A percentile compares a stretch with the other conserved stretches of the same genome.
Evolutionary conservation across 2,329 filamentous ascomycete genomes (phyloP).

Genomic region (Verticillium longisporum): DNA sequence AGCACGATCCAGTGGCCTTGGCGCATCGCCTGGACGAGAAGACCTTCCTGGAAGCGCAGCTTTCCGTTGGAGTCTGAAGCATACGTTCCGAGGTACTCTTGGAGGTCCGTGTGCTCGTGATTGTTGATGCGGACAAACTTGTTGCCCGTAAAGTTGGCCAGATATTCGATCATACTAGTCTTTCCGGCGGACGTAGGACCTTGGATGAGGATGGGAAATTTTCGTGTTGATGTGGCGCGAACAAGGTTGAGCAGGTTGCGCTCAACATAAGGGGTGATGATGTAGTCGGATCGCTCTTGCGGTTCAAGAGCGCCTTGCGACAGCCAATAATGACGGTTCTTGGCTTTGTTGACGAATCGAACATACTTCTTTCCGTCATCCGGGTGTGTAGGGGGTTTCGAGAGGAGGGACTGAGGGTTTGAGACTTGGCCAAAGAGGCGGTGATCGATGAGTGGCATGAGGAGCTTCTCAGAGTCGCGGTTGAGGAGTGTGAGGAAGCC

Average conservation of each 20-base stretch:
- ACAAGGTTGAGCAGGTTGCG: slow-evolving; percentile 93
- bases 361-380: slow-evolving; percentile 72
- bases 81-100: slow-evolving; percentile 96
- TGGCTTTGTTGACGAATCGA: slow-evolving; percentile 60
- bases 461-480: slow-evolving; percentile 69
- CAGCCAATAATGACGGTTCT: slow-evolving; percentile 79
- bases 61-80: slow-evolving; percentile 79
- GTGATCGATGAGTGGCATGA: slow-evolving; percentile 73
- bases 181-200: slow-evolving; percentile 96
- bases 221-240: slow-evolving; percentile 81
- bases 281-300: slow-evolving; percentile 79
- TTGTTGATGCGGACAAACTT: slow-evolving; percentile 99
- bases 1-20: slow-evolving; percentile 97
- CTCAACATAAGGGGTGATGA: slow-evolving; percentile 92
- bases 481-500: slow-evolving; percentile 89
- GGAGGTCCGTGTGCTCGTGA: slow-evolving; percentile 95
- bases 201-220: slow-evolving; percentile 91
- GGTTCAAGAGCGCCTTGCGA: slow-evolving; percentile 62
- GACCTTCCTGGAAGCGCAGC: slow-evolving; percentile 84
- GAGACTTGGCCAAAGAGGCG: slow-evolving; percentile 67
- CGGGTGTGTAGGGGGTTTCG: slow-evolving; percentile 71
- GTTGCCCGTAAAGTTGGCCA: slow-evolving; percentile 94
- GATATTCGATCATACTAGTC: slow-evolving; percentile 98
- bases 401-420: slow-evolving; percentile 66
- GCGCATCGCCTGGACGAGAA: slow-evolving; percentile 85